Base-by-base conservation (phyloP, 1,284 basidiomycete species). In the Ganoderma lucidum region DNA sequence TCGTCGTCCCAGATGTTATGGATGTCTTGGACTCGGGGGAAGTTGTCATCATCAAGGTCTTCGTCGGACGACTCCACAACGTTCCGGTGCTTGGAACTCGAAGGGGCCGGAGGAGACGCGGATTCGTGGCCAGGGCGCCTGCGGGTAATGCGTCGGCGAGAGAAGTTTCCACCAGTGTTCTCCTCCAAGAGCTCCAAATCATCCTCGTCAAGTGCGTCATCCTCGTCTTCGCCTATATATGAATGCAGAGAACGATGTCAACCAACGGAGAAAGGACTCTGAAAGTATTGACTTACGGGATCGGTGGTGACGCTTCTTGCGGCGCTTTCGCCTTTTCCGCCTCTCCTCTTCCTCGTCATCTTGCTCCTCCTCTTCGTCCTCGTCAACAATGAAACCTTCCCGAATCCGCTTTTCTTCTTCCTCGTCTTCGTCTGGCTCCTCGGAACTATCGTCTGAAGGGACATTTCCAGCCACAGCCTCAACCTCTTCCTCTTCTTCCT, bases 171-270 rank as follows among this genome's bases (percentile, higher is more conserved):
- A 10, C 97, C 96, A 3, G 96, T 96, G 76, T 99, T 99, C 85
- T 99, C 98, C 77, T 95, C 95, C 30, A 99, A 81, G 10, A 99
- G 87, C 65, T 97, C 97, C 65, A 99, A 82, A 78, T 99, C 98
- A 77, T 99, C 98, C 66, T 99, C 97, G 74, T 98, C 96, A 58
- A 98, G 83, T n/a, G 85, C 94, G 69, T 92, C 90, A 37, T 92
- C 89, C 68, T 90, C 89, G 68, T 89, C 88, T 63, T 86, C 86
- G 71, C 85, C 86, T 62, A 75, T 76, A 17, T n/a, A n/a, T 23
- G 17, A 56, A 35, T 32, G 60, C 44, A 8, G 48, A 58, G 30
- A 71, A 53, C 64, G 14, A 35, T 30, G 41, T 41, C 68, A 66
- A 17, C 23, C 58, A 72, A 67, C 23, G 68, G 65, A 64, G 63